These are phyloP conservation scores for Paramecium sonneborni DNA, from an alignment of 73 alveolate genomes.

Conservation along the genomic window DNA sequence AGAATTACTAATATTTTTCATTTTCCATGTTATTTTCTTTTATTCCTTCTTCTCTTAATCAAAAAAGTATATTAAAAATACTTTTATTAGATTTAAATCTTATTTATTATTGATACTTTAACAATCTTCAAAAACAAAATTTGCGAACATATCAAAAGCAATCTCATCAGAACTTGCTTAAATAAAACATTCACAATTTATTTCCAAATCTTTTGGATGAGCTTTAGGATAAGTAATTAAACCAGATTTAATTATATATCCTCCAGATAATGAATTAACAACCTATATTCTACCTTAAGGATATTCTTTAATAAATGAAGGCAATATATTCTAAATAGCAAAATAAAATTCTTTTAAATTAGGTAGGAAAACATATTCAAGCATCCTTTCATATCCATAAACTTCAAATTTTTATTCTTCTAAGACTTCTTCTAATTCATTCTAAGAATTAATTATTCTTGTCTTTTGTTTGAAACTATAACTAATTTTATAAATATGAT, in stretches of 20 bases:
- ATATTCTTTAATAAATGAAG: constrained; percentile 23
- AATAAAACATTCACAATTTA: constrained; percentile 58
- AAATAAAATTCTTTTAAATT: constrained; percentile 39
- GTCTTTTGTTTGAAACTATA: neutral
- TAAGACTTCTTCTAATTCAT: constrained; percentile 30
- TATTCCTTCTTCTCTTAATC: constrained; percentile 25
- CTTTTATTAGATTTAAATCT: constrained; percentile 56
- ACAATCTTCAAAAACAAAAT: constrained; percentile 27
- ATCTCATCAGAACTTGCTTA: neutral
- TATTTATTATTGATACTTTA: constrained; percentile 21
- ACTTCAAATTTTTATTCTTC: constrained; percentile 31
- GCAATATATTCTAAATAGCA: constrained; percentile 37
- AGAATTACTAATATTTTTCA: neutral
- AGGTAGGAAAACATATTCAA: constrained; percentile 57
- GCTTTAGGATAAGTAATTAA: constrained; percentile 43
- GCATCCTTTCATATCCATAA: constrained; percentile 42
- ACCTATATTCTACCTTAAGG: constrained; percentile 44
- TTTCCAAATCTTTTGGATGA: constrained; percentile 67
- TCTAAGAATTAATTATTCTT: neutral
- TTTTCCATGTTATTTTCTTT: constrained; percentile 49
- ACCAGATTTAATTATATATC: constrained; percentile 40
- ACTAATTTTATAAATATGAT: neutral
- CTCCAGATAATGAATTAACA: constrained; percentile 61
- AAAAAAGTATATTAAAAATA: constrained; percentile 37
- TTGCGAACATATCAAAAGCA: constrained; percentile 18